Base-by-base conservation (phyloP, 2,329 filamentous ascomycete species). In the Fusarium armeniacum region DNA sequence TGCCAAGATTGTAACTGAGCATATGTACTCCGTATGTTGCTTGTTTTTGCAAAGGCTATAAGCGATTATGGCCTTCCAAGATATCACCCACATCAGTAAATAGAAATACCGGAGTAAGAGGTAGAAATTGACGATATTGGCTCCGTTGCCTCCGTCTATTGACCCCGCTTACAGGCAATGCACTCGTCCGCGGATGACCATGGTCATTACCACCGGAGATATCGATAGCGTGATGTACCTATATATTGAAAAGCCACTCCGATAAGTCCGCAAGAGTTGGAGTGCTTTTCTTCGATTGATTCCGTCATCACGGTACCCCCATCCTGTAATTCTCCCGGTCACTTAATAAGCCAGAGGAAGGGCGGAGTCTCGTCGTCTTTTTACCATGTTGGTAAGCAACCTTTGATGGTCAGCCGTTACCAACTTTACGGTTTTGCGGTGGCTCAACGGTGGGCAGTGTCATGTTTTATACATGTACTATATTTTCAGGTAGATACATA, bases 321-420 rank as follows among this genome's bases (percentile, higher is more conserved):
- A n/a, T 20, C 54, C 8, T 40, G 22, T 46, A 20, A 40, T 56
- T 52, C 45, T 41, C 36, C 22, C 51, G 49, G 52, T 61, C 60
- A 67, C 67, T 36, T n/a, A 36, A 65, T 72, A 67, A 69, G 57
- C 71, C 62, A 30, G 24, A 49, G 24, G 36, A 49, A 50, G 67
- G 65, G 66, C 61, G 67, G 58, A 49, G 58, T 43, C 46, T 58
- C 33, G 26, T 50, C 22, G 46, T 30, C 16, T 56, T 36, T 40
- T 69, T 62, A 62, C 62, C 59, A 65, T 54, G 47, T 73, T 41
- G 49, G 43, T 51, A 28, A 51, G 47, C 62, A 44, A 50, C 70
- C 63, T 51, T 47, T 47, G 45, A 36, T 16, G 54, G 56, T 58
- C 38, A 53, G 50, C 43, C 58, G 62, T 73, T 46, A 30, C 28